These are phyloP conservation scores for Thielaviopsis populi DNA, from an alignment of 2,329 filamentous ascomycete species.

Conservation along the genomic window DNA sequence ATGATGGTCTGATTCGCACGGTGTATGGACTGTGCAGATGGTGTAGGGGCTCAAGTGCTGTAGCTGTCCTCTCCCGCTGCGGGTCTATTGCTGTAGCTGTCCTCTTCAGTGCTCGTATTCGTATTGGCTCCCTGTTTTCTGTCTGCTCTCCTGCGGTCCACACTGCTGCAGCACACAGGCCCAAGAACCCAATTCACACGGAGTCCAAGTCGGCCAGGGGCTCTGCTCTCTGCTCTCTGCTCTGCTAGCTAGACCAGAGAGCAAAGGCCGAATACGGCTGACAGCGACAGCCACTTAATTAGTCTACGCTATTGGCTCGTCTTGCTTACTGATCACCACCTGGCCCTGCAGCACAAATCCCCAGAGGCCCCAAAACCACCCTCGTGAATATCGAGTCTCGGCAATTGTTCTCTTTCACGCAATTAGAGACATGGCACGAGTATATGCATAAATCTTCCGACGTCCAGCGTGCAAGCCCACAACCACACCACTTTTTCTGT, in stretches of 20 bases:
- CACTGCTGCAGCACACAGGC: background rate
- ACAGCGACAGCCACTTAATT: slow-evolving; percentile 11
- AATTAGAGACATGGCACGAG: background rate
- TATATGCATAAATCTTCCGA: background rate
- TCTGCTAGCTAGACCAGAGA: slow-evolving; percentile 10
- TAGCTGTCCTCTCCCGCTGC: background rate
- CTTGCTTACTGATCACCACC: background rate
- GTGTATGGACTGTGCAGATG: background rate
- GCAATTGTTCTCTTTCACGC: background rate
- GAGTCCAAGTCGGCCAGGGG: background rate
- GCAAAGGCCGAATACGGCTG: slow-evolving; percentile 16
- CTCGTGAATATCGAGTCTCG: background rate
- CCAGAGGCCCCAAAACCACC: background rate
- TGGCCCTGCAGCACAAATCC: background rate
- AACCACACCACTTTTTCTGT: background rate
- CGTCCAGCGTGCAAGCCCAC: background rate
- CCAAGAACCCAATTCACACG: background rate
- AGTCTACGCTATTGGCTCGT: background rate
- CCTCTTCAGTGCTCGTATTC: slow-evolving; percentile 14
- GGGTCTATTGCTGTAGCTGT: background rate
- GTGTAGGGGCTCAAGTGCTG: background rate
- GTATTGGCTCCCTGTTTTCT: slow-evolving; percentile 14
- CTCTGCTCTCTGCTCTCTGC: too few species aligned
- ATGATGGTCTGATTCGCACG: background rate
- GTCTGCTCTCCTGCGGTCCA: background rate